A percentile compares a stretch with the other conserved stretches of the same genome.
These are phyloP conservation scores for Bertia moriformis DNA, from an alignment of 2,329 filamentous ascomycete species.

Conservation along the genomic window DNA sequence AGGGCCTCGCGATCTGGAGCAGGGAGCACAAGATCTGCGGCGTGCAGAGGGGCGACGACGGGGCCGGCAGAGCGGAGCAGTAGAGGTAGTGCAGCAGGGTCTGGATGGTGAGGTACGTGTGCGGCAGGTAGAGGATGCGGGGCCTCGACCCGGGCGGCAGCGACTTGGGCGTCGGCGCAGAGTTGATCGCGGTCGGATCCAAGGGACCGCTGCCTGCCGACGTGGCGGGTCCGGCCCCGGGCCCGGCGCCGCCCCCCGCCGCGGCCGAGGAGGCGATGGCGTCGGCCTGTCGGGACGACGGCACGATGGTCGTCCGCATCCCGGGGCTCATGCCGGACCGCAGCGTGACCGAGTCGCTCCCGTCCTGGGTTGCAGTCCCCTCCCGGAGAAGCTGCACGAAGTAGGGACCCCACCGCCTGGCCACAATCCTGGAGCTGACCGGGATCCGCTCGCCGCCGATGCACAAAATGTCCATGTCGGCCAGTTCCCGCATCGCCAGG, in stretches of 20 bases:
- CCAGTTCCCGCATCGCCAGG: slow-evolving; percentile 63
- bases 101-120: slow-evolving; percentile 78
- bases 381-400: slow-evolving; percentile 85
- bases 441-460: slow-evolving; percentile 83
- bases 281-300: slow-evolving; percentile 26
- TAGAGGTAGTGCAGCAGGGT: slow-evolving; percentile 87
- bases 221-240: slow-evolving; percentile 5
- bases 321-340: too few species aligned
- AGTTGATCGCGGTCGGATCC: slow-evolving; percentile 35
- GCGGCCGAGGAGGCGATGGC: slow-evolving; percentile 5
- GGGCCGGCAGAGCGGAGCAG: slow-evolving; percentile 70
- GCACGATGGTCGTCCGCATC: slow-evolving; percentile 68
- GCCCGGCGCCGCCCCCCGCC: slow-evolving; percentile 15
- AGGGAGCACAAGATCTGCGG: slow-evolving; percentile 92
- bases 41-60: slow-evolving; percentile 67
- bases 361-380: slow-evolving; percentile 58
- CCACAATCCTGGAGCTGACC: slow-evolving; percentile 79
- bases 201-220: slow-evolving; percentile 16
- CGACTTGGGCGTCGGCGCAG: slow-evolving; percentile 38
- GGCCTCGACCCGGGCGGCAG: slow-evolving; percentile 55
- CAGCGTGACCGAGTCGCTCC: slow-evolving; percentile 62
- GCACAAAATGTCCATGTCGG: slow-evolving; percentile 93
- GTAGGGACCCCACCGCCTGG: slow-evolving; percentile 83
- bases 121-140: slow-evolving; percentile 79
- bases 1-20: slow-evolving; percentile 81